Evolutionary conservation across 768 basidiomycete species (phyloP), one percentile per base, ranked within the genome.

Genomic region (Russula virescens): DNA sequence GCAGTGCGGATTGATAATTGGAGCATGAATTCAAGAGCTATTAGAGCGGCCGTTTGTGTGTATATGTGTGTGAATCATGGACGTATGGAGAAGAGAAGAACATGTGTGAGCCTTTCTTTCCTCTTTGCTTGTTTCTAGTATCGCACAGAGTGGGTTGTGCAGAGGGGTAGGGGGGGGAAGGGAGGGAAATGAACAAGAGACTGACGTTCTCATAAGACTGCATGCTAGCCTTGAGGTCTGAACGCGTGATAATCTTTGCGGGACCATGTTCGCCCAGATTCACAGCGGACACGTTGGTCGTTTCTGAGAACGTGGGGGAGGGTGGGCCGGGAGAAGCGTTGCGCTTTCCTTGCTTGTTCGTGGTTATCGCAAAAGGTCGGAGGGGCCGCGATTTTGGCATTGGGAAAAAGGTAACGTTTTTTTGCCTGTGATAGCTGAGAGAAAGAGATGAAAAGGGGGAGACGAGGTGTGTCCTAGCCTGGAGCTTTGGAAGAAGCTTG

Each of bases 231-330:
- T 89, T 88, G 72, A 94, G 79, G 75, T 94, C 82, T 18, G 83
- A 78, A 46, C 91, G 79, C 55, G 91, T 91, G 60, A 94, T 91
- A 61, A 93, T 87, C 79, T 89, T 91, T 66, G 83, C 78, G 45
- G 88, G 88, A 8, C 89, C 88, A 68, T 85, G 79, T 52, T 78
- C 77, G 35, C 89, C 89, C 73, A 91, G 88, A 72, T 88, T 83
- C 76, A 91, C 82, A 51, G 81, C 83, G 19, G 91, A 91, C 35
- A 79, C 88, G 70, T 89, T 83, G 11, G 92, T 94, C 25, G 83
- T 77, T 21, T 92, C 90, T 34, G 89, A 87, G 75, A 88, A 91
- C 3, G 91, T 91, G 56, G 91, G 91, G 26, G 91, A 94, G 2
- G 89, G 88, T 59, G 88, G 86, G 42, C 77, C 74, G 58, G 84